Conservation (phyloP, 768 basidiomycete species). For the Serpula lacrymans region DNA sequence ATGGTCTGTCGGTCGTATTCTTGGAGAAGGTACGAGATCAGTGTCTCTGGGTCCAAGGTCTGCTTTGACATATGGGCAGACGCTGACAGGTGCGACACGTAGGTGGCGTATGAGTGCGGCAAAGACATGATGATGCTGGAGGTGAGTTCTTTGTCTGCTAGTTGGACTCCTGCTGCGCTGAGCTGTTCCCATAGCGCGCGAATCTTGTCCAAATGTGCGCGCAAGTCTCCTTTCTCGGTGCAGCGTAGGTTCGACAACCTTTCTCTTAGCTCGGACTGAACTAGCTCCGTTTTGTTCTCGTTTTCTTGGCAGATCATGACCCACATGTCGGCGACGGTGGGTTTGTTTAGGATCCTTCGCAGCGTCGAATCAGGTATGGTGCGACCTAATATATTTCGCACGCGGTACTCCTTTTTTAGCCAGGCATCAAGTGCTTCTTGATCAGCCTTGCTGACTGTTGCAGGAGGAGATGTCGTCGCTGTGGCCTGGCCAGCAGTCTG, state of each 20-base stretch:
- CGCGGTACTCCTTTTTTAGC: slow-evolving; percentile 32
- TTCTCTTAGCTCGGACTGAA: slow-evolving; percentile 22
- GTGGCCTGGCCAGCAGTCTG: not conserved
- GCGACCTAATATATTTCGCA: slow-evolving; percentile 28
- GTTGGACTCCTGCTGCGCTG: slow-evolving; percentile 24
- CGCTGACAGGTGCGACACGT: slow-evolving; percentile 22
- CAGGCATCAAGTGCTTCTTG: slow-evolving; percentile 16
- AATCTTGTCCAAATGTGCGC: slow-evolving; percentile 24
- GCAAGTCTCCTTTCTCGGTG: slow-evolving; percentile 24
- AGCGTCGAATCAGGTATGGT: slow-evolving; percentile 29
- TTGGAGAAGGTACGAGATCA: slow-evolving; percentile 1
- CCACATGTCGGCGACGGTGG: slow-evolving; percentile 29
- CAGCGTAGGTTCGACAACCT: slow-evolving; percentile 29
- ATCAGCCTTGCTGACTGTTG: slow-evolving; percentile 8
- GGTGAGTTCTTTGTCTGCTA: slow-evolving; percentile 27
- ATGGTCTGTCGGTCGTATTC: slow-evolving; percentile 5
- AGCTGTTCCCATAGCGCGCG: slow-evolving; percentile 20
- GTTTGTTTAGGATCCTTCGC: slow-evolving; percentile 19
- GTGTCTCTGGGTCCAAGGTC: too few relatives aligned
- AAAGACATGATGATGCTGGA: slow-evolving; percentile 31
- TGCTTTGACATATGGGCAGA: too few relatives aligned
- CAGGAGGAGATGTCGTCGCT: too few relatives aligned
- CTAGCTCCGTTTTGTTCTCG: slow-evolving; percentile 28
- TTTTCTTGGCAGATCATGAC: slow-evolving; percentile 27
- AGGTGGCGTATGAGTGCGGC: slow-evolving; percentile 22